Conservation (phyloP, 768 basidiomycete species). For the Kwoniella dendrophila region DNA sequence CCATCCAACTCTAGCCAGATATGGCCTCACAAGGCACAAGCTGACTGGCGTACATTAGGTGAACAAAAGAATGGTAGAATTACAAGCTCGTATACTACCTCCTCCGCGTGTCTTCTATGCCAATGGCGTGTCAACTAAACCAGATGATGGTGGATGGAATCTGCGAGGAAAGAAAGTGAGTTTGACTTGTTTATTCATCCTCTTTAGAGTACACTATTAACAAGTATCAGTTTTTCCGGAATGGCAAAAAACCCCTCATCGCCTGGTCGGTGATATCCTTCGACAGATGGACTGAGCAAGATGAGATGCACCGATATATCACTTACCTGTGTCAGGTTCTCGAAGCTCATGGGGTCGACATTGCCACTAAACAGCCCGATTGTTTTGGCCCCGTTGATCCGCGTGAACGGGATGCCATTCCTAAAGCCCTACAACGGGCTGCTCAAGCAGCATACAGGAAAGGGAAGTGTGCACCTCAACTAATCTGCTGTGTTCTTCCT, state of each 20-base stretch:
- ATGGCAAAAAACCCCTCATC: constrained; percentile 38
- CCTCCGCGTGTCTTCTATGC: constrained; percentile 47
- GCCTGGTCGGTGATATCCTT: constrained; percentile 52
- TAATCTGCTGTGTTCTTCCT: constrained; percentile 50
- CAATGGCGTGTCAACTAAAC: constrained; percentile 19
- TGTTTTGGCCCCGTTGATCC: constrained; percentile 44
- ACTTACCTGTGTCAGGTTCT: constrained; percentile 31
- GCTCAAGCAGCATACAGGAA: constrained; percentile 41
- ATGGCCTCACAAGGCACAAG: neutral
- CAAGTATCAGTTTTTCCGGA: constrained; percentile 33
- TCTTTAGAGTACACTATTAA: neutral
- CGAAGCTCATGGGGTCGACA: constrained; percentile 32
- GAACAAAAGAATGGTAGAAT: constrained; percentile 36
- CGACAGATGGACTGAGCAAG: constrained; percentile 36
- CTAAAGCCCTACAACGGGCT: constrained; percentile 34
- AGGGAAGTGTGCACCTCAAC: constrained; percentile 44
- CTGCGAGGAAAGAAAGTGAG: constrained; percentile 45
- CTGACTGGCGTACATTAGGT: constrained; percentile 26
- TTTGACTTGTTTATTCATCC: neutral
- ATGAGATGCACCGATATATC: constrained; percentile 46
- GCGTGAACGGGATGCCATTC: constrained; percentile 11
- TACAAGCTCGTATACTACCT: constrained; percentile 48
- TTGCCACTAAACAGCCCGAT: constrained; percentile 35
- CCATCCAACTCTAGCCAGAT: neutral
- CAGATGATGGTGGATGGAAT: constrained; percentile 49